Percentiles rank a stretch among this genome's conserved stretches.
Conservation (phyloP, 2,329 filamentous ascomycete genomes). For the Bisporella sp. region DNA sequence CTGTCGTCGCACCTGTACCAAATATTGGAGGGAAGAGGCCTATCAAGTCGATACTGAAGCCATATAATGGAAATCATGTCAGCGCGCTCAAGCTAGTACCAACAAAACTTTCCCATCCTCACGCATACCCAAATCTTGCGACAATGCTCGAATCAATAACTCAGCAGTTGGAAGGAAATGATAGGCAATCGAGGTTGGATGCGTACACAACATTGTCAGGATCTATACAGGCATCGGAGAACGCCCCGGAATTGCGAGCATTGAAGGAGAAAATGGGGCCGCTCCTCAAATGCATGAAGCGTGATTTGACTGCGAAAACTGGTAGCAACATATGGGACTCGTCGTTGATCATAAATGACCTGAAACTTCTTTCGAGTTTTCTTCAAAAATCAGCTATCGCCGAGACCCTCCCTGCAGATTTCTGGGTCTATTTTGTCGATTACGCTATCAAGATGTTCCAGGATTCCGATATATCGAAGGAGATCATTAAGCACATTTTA, state of each 20-base stretch:
- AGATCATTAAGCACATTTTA: conserved; percentile 71
- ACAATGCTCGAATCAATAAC: conserved; percentile 81
- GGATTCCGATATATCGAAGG: conserved; percentile 63
- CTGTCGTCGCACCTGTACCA: conserved; percentile 12
- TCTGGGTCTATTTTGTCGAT: conserved; percentile 73
- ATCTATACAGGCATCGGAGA: conserved; percentile 73
- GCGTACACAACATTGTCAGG: conserved; percentile 77
- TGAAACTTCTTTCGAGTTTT: conserved; percentile 71
- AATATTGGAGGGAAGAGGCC: conserved; percentile 40
- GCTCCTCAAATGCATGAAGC: conserved; percentile 74
- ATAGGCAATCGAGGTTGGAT: conserved; percentile 69
- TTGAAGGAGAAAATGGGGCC: conserved; percentile 70
- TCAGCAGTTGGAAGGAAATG: conserved; percentile 70
- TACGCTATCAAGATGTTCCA: conserved; percentile 69
- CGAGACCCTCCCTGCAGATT: conserved; percentile 66
- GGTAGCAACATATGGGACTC: conserved; percentile 52
- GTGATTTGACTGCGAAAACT: conserved; percentile 65
- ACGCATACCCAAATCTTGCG: conserved; percentile 50
- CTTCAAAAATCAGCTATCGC: conserved; percentile 68
- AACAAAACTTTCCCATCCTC: conserved; percentile 17
- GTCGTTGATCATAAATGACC: conserved; percentile 67
- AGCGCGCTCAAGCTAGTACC: conserved; percentile 1
- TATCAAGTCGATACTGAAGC: conserved; percentile 77
- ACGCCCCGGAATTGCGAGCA: conserved; percentile 67
- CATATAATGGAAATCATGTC: conserved; percentile 33